Base-by-base conservation (phyloP, 2,329 filamentous ascomycete genomes). In the Penicillium sp. region DNA sequence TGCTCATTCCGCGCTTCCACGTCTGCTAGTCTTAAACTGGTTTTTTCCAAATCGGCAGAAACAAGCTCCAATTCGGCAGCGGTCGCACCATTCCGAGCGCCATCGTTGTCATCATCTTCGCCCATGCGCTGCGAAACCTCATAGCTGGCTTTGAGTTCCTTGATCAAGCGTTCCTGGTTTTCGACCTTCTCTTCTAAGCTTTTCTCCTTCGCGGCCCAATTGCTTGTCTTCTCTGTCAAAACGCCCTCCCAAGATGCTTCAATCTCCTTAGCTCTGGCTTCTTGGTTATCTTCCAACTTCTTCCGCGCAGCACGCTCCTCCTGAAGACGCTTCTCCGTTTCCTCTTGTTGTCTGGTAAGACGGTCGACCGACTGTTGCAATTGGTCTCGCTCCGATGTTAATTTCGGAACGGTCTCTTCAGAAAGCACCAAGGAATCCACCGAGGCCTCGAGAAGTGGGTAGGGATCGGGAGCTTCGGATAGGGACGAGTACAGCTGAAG, bases 1-100 rank as follows among this genome's bases (percentile, higher is more conserved):
- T 97, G 92, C 74, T 99, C 95, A 71, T 99, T 99, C 53, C 95
- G 87, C 13, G 91, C 90, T 75, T 98, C 92, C 8, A 98, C 86
- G 63, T 99, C 93, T 21, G 93, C 92, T 58, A 99, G 80, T 57
- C 96, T 83, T 44, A 90, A 80, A 69, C 90, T 96, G 13, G 93
- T 93, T 67, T 92, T 88, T 71, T 99, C 95, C 26, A 99, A 78
- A 68, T 99, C 95, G 0, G 92, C 90, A 69, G 90, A 89, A 55
- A 96, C 88, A 80, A 99, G 93, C 66, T 98, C 95, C 58, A 99
- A 82, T 75, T 99, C 95, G 13, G 93, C 95, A 67, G 87, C 91
- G 4, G 90, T 90, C 51, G 95, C 90, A 56, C 88, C 85, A 31
- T 83, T 85, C 26, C 83, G 82, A 27, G 81, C 81, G 19, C 84